Base-by-base conservation (phyloP, 768 basidiomycete species). In the Favolaschia claudopus region DNA sequence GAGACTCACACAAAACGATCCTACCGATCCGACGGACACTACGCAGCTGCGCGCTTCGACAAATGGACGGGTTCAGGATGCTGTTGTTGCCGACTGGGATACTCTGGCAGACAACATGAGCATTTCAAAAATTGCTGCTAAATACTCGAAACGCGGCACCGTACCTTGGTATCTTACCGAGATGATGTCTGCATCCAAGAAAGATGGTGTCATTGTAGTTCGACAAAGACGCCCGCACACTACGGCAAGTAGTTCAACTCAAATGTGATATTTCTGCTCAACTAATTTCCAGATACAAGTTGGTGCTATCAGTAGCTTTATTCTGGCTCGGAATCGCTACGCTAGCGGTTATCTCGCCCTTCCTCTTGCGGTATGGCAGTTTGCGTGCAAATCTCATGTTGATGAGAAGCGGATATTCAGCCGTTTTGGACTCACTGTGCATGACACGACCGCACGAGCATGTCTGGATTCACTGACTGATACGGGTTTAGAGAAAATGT, bases 301-400 rank as follows among this genome's bases (percentile, higher is more conserved):
- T 25, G 64, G 63, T n/a, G 65, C 63, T 0, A 60, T 70, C 3
- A 59, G 55, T 51, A 53, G 67, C 2, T 66, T 69, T 29, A 46
- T 60, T 5, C 34, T 69, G 15, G 25, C 60, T 0, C 45, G 59
- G 14, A 67, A 70, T 20, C 63, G 40, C 4, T 67, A 58, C 45
- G 69, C 67, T 17, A 65, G 58, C 40, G 60, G 60, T 7, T 66
- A 68, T 39, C 48, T 70, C 1, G 59, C 67, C n/a, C 36, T 70
- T 36, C 58, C 37, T 1, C 54, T 69, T 2, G 68, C 63, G 7
- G 43, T 67, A 15, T 69, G 63, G 65, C 65, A 63, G 13, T 69
- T 69, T 51, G 63, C 63, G 0, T 56, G 44, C 20, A 62, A 67
- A 42, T 46, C 68, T 10, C 69, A 68, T 51, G 50, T 70, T 24